Conservation (phyloP, 2,329 filamentous ascomycete species). For the Apiospora aurea region DNA sequence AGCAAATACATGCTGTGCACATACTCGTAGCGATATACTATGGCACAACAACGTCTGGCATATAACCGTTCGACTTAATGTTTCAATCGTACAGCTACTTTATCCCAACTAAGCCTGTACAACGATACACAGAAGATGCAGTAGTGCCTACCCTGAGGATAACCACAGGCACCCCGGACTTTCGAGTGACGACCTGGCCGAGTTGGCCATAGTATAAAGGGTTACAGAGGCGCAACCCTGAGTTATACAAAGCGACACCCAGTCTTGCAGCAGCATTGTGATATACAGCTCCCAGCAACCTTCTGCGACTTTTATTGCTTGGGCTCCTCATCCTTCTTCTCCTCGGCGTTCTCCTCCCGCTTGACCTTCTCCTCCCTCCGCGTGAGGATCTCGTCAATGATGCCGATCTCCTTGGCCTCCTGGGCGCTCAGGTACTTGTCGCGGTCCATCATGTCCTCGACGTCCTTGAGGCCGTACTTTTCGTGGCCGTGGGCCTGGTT, state of each 20-base stretch:
- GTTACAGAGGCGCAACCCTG: background rate
- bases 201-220: background rate
- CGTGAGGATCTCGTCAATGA: constrained; percentile 88
- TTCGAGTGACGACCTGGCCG: background rate
- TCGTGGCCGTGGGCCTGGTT: constrained; percentile 78
- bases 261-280: background rate
- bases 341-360: constrained; percentile 28
- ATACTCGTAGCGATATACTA: background rate
- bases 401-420: constrained; percentile 88
- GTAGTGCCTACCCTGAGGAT: background rate
- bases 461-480: constrained; percentile 79
- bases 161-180: background rate
- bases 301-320: background rate
- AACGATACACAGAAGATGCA: background rate
- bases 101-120: background rate
- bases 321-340: constrained; percentile 27
- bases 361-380: constrained; percentile 58
- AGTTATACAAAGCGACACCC: background rate
- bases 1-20: background rate
- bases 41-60: background rate
- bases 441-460: constrained; percentile 95
- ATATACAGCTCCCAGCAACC: background rate
- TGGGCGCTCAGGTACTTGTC: constrained; percentile 92
- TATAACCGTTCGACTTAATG: background rate
- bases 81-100: background rate